phyloP scores from a whole-genome alignment of 139 green algal species.

The Picochlorum sp. region DNA sequence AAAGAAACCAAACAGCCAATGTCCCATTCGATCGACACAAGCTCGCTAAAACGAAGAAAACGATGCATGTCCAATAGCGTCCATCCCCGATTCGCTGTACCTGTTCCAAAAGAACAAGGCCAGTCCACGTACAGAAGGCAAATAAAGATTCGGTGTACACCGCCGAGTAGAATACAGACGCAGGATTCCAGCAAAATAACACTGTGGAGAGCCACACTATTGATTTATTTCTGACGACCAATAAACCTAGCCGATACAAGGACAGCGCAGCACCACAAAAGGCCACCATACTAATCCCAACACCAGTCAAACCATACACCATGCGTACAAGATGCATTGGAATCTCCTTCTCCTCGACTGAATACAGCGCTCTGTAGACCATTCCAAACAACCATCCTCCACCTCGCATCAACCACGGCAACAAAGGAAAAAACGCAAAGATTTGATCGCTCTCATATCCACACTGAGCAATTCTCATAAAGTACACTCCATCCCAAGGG shows the following conservation, averaged over 20 bases:
- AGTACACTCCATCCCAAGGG: constrained; percentile 81
- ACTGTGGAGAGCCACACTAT: constrained; percentile 44
- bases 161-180: constrained; percentile 70
- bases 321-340: not conserved
- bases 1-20: constrained; percentile 22
- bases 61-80: not conserved
- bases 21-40: constrained; percentile 52
- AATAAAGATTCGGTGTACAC: constrained; percentile 83
- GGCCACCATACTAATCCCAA: constrained; percentile 30
- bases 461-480: constrained; percentile 53
- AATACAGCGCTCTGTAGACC: not conserved
- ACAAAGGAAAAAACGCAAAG: constrained; percentile 81
- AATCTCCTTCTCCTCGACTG: not conserved
- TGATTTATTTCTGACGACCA: constrained; percentile 23
- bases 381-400: not conserved
- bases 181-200: constrained; percentile 67
- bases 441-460: constrained; percentile 89
- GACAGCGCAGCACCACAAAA: constrained; percentile 28
- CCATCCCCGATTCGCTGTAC: constrained; percentile 2
- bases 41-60: constrained; percentile 23
- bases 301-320: constrained; percentile 5
- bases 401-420: constrained; percentile 43
- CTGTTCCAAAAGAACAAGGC: constrained; percentile 36
- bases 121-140: constrained; percentile 39
- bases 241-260: constrained; percentile 16